These are phyloP conservation scores for Shiraia bambusicola DNA, from an alignment of 2,329 filamentous ascomycete genomes.

Conservation along the genomic window DNA sequence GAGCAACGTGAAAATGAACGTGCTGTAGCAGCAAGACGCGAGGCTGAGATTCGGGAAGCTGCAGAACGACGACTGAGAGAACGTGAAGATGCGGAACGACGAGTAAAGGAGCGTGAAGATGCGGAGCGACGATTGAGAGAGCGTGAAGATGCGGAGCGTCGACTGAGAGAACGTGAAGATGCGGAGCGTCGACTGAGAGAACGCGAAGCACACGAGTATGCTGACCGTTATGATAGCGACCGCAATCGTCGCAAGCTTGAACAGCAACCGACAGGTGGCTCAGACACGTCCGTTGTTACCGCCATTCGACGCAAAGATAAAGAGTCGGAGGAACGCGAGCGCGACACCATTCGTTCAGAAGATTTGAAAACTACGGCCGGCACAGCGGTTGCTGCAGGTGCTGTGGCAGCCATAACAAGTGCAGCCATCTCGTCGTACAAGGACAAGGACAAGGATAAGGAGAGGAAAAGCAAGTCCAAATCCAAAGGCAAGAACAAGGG, in stretches of 20 bases:
- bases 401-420: constrained; percentile 34
- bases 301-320: constrained; percentile 38
- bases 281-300: constrained; percentile 32
- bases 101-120: constrained; percentile 32
- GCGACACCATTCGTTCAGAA: constrained; percentile 34
- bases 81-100: constrained; percentile 26
- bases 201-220: constrained; percentile 25
- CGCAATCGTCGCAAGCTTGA: constrained; percentile 27
- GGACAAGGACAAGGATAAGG: constrained; percentile 20
- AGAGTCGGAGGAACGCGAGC: constrained; percentile 39
- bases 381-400: constrained; percentile 37
- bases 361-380: constrained; percentile 43
- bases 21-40: constrained; percentile 26
- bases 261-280: constrained; percentile 33
- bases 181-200: constrained; percentile 29
- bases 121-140: constrained; percentile 29
- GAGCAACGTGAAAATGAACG: constrained; percentile 33
- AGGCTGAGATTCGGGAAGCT: constrained; percentile 32
- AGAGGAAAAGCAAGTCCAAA: constrained; percentile 11
- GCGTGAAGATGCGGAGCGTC: too few relatives aligned
- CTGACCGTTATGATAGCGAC: constrained; percentile 26
- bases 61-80: constrained; percentile 29
- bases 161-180: too few relatives aligned
- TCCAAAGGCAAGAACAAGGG: background rate
- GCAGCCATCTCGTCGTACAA: constrained; percentile 35